Evolutionary conservation across 257 asterid species (phyloP), one percentile per base, ranked within the genome.

Genomic region (Fraxinus anomala): DNA sequence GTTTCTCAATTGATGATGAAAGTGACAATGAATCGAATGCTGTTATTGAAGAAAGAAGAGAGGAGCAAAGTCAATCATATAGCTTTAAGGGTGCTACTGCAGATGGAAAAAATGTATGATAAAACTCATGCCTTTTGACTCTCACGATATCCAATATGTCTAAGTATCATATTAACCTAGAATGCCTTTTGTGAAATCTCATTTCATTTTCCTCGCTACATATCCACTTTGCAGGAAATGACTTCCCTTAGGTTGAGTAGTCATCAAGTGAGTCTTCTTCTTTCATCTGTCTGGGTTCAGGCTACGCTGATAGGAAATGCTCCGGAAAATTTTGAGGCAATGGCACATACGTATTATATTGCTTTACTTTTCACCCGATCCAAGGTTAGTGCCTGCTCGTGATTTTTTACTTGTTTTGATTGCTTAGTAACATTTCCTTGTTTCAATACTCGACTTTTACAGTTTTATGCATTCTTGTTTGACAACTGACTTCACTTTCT

Each of bases 211-310:
- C 28, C 72, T 13, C 33, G 71, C 2, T 13, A 31, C 67, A 77
- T 59, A 68, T 34, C 37, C 44, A 70, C 34, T 9, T 24, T 61
- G 68, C 83, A 87, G 90, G 90, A 84, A 49, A 82, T 63, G 67
- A 63, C 83, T 71, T 82, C 89, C 54, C 87, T 87, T 76, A 85
- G 90, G 47, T 73, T 87, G 74, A 85, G 87, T 69, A 85, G 87
- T 61, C 88, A 84, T 80, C 90, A 87, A 87, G 80, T 85, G 34
- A 83, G 81, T 77, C 87, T 85, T 75, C 90, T 87, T 76, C 88
- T 87, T 61, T 87, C 90, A 56, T 82, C 88, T 75, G 76, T 85
- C 79, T 87, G 90, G 90, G 83, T 82, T 72, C 89, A 87, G 80
- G 88, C 90, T 70, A 61, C 85, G 67, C 78, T 75, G 68, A 69